Base-by-base conservation (phyloP, 306 rosid genomes). In the Vigna mungo region DNA sequence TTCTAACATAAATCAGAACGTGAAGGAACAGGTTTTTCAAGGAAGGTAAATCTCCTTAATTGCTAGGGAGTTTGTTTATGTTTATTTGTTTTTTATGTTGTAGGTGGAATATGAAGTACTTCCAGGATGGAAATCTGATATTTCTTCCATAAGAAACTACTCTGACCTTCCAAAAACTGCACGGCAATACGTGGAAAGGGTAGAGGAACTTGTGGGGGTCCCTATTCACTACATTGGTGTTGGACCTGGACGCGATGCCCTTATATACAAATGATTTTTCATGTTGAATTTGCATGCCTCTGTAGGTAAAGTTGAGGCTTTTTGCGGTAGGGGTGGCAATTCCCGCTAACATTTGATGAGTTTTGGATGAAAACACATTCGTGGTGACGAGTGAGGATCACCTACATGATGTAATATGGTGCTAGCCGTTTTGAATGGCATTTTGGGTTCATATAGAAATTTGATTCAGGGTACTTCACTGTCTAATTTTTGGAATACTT, bases 171-270 rank as follows among this genome's bases (percentile, higher is more conserved):
- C 99, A 14, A 87, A 83, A 83, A 89, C 90, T 41, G 97, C 99
- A 7, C 86, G 86, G 2, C 77, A 56, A 52, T 95, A 91, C 6
- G 93, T 95, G 72, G 90, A 91, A 87, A 91, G 98, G 89, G 88
- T 96, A 70, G 98, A 92, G 85, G 92, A 96, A 81, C 97, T 91
- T 39, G 90, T 84, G 30, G 97, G 96, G 32, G 81, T 92, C 65
- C 99, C 99, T 14, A 77, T 95, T 72, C 91, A 92, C 84, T 95
- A 95, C 87, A 85, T 92, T 55, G 99, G 99, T 78, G 92, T 95
- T 48, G 94, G 99, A 9, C 97, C 98, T 25, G 97, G 99, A 62
- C 97, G 99, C 2, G 99, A 95, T 81, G 98, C 99, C 6, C 94
- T 95, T 75, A 88, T 95, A 36, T 86, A 61, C 84, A 95, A 95